Evolutionary conservation across 208 protist genomes (phyloP).

Genomic region (Trypanosoma caninum): DNA sequence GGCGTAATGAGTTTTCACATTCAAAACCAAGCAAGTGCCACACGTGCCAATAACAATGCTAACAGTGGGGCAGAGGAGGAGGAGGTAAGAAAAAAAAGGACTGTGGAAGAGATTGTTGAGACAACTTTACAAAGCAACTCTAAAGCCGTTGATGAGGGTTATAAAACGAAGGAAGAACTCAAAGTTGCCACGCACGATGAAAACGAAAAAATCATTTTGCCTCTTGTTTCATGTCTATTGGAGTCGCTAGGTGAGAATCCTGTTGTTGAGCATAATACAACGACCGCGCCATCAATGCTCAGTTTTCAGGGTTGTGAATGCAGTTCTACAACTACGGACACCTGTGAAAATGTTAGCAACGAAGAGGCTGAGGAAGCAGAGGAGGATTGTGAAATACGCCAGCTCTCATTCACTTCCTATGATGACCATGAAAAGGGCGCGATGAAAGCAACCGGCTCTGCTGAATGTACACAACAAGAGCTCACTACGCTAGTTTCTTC

Average conservation of each 20-base stretch:
- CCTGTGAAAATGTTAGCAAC: no score
- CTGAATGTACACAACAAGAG: not conserved
- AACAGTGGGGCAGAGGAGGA: not conserved
- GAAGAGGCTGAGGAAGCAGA: not conserved
- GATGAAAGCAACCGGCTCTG: not conserved
- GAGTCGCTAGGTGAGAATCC: not conserved
- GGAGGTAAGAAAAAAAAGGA: not conserved
- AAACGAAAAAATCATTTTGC: not conserved
- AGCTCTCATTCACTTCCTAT: slow-evolving; percentile 1
- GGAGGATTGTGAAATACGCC: slow-evolving; percentile 1
- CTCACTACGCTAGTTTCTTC: not conserved
- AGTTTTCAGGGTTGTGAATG: slow-evolving; percentile 18
- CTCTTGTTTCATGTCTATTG: not conserved
- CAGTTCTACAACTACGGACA: slow-evolving; percentile 20
- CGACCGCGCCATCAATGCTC: not conserved
- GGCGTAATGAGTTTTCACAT: not conserved
- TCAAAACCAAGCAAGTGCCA: not conserved
- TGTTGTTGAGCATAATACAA: not conserved
- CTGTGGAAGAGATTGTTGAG: not conserved
- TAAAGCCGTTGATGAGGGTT: no score
- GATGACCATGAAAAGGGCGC: slow-evolving; percentile 3
- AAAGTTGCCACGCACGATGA: not conserved
- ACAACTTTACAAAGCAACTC: no score
- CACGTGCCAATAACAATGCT: not conserved
- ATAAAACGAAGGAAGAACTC: no score